These are phyloP conservation scores for Lachnellula cervina DNA, from an alignment of 2,329 filamentous ascomycete species.

Conservation along the genomic window DNA sequence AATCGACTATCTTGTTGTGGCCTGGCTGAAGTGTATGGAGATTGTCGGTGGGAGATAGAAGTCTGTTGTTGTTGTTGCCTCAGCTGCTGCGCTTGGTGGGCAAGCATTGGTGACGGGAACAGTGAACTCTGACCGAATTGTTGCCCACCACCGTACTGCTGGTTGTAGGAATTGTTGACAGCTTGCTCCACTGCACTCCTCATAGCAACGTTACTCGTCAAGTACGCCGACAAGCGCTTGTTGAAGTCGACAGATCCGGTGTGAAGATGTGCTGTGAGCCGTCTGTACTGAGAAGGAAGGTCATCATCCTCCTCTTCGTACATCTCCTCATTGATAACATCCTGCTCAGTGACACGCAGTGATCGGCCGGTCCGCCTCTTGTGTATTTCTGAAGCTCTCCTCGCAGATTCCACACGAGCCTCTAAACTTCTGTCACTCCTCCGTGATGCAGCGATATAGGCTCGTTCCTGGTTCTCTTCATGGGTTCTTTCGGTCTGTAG, in stretches of 20 bases:
- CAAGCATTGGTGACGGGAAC: constrained; percentile 25
- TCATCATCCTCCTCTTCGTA: constrained; percentile 93
- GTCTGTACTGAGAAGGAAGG: constrained; percentile 59
- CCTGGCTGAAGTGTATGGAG: constrained; percentile 36
- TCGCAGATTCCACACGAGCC: constrained; percentile 81
- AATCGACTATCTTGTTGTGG: constrained; percentile 30
- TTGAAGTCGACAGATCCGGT: constrained; percentile 22
- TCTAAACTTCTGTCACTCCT: constrained; percentile 83
- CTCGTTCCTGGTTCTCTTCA: constrained; percentile 79
- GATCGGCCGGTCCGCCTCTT: constrained; percentile 79
- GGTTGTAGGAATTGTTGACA: constrained; percentile 37
- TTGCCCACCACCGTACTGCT: constrained; percentile 31
- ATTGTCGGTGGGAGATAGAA: constrained; percentile 34
- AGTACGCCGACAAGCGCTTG: constrained; percentile 38
- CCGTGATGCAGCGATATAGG: constrained; percentile 87
- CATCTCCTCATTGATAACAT: constrained; percentile 89
- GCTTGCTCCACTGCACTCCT: constrained; percentile 44
- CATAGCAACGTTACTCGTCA: constrained; percentile 54
- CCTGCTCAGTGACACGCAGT: constrained; percentile 76
- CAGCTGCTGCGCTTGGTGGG: constrained; percentile 22
- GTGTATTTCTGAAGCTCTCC: constrained; percentile 85
- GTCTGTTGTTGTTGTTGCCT: constrained; percentile 13
- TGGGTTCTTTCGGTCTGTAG: constrained; percentile 67
- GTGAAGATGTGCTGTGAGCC: constrained; percentile 54
- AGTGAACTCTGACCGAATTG: constrained; percentile 25